Evolutionary conservation across 768 basidiomycete genomes (phyloP), one percentile per base, ranked within the genome.

Genomic region (Phlebiopsis gigantea): DNA sequence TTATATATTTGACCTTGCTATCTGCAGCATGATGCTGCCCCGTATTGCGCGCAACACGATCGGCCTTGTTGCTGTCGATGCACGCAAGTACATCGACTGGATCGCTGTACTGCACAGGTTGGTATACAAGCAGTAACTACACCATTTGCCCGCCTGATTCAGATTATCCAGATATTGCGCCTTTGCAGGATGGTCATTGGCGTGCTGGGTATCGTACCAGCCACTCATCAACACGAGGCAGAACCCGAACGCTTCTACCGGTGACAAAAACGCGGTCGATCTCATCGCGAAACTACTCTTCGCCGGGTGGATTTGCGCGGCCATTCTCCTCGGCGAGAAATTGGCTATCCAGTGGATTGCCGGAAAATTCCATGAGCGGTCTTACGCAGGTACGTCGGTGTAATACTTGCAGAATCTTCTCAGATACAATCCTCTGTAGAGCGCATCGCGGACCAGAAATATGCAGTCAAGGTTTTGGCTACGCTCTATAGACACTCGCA

Each of bases 271-370:
- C 67, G 78, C 79, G 25, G 72, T 92, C 50, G 69, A 72, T 45
- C 73, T 85, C 19, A 73, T 88, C 39, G 79, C 75, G 2, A 85
- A 84, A 66, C 71, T 93, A 25, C 74, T 91, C 6, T 93, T 94
- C 65, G 89, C 84, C 7, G 67, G 88, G 48, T 79, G 84, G 65
- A 65, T 94, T 47, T 89, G 84, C 65, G 70, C 86, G 0, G 78
- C 79, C 25, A 76, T 93, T 24, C 78, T 94, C 5, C 76, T 88
- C 10, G 85, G 80, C 54, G 92, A 94, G 70, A 97, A 97, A 66
- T 81, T 94, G 58, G 69, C 87, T 14, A 89, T 97, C 47, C 93
- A 95, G 68, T 84, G 84, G 76, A 93, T 96, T 62, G 87, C 87
- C 46, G 78, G 75, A 45, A 88, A 90, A 66, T 93, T 91, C 69